phyloP scores from a whole-genome alignment of 345 rosid genomes.

The Iberis pinnata region DNA sequence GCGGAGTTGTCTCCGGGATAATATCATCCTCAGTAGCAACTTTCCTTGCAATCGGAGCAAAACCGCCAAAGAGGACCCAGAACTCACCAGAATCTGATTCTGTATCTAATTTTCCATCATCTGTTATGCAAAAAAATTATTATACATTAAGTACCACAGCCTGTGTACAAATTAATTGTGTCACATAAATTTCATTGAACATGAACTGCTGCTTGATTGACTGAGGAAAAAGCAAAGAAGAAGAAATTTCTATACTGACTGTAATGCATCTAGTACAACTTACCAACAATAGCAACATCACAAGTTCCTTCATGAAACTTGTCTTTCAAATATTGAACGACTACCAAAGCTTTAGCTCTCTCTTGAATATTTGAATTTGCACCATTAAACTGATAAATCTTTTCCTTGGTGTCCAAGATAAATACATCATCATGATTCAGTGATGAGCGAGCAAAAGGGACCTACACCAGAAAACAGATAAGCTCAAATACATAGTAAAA shows the following conservation, averaged over 20 bases:
- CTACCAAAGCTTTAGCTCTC: slow-evolving; percentile 94
- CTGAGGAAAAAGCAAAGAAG: background rate
- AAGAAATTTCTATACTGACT: background rate
- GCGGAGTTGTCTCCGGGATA: slow-evolving; percentile 33
- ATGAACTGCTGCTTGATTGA: slow-evolving; percentile 12
- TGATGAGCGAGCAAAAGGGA: slow-evolving; percentile 91
- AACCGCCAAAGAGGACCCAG: slow-evolving; percentile 94
- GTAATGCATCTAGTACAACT: slow-evolving; percentile 21
- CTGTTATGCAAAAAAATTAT: slow-evolving; percentile 36
- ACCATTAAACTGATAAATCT: slow-evolving; percentile 97
- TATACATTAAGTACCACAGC: slow-evolving; percentile 7
- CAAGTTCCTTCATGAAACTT: slow-evolving; percentile 76
- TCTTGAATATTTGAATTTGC: slow-evolving; percentile 97
- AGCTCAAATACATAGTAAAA: slow-evolving; percentile 18
- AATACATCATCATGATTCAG: slow-evolving; percentile 98
- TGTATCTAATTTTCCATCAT: slow-evolving; percentile 62
- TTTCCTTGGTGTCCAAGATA: slow-evolving; percentile 70
- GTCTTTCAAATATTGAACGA: slow-evolving; percentile 86
- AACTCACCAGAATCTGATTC: slow-evolving; percentile 94
- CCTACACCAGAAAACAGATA: slow-evolving; percentile 41
- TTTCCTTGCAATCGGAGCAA: slow-evolving; percentile 78
- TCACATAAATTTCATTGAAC: background rate
- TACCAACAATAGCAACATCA: slow-evolving; percentile 84
- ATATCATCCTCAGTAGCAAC: slow-evolving; percentile 70
- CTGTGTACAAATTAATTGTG: background rate